These are phyloP conservation scores for Microbotryomycetes sp. DNA, from an alignment of 1,284 basidiomycete genomes.

Conservation along the genomic window DNA sequence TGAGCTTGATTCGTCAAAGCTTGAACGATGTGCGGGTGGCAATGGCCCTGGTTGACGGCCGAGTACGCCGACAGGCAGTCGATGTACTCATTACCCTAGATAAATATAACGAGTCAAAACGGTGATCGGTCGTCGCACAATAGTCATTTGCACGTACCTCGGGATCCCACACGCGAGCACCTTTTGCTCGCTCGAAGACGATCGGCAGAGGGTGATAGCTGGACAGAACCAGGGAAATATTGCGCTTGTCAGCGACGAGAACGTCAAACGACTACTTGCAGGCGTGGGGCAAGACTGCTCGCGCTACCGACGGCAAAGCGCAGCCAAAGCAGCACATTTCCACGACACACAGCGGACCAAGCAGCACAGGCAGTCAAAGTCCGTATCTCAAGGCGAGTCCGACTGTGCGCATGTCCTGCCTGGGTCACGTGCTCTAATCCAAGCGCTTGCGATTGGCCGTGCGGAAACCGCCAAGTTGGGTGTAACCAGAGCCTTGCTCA, in stretches of 20 bases:
- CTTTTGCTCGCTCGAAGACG: constrained; percentile 82
- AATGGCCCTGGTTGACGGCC: constrained; percentile 87
- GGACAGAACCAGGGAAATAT: constrained; percentile 38
- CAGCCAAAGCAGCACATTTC: neutral
- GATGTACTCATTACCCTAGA: constrained; percentile 41
- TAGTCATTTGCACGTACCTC: constrained; percentile 23
- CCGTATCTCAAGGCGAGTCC: neutral
- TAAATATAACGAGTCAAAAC: constrained; percentile 1
- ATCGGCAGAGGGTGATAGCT: constrained; percentile 95
- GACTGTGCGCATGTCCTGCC: neutral
- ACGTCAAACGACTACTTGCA: no score
- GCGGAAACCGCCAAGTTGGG: no score
- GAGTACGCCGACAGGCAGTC: constrained; percentile 92
- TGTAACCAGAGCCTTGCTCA: no score
- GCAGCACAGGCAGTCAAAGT: neutral
- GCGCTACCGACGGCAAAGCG: neutral
- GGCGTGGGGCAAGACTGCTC: no score
- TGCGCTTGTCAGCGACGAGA: constrained; percentile 38
- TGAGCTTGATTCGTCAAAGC: constrained; percentile 77
- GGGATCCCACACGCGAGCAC: constrained; percentile 49
- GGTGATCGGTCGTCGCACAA: neutral
- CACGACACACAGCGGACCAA: no score
- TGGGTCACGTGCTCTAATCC: neutral
- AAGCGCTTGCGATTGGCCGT: no score
- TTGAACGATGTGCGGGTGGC: constrained; percentile 70